phyloP scores from a whole-genome alignment of 352 stramenopile genomes.

The Phytophthora meadii region DNA sequence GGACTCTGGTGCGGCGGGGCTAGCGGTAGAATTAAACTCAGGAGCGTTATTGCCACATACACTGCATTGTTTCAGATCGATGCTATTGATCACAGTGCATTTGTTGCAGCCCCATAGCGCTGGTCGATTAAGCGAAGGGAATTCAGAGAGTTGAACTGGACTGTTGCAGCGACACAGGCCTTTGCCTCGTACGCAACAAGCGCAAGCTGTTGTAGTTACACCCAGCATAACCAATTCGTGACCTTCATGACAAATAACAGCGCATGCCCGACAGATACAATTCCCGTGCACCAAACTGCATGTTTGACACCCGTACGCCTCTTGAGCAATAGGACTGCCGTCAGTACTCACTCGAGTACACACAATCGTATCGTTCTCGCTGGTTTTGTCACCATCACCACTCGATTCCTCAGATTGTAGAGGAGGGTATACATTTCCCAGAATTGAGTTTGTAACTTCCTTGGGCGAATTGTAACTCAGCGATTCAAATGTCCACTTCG shows the following conservation, averaged over 20 bases:
- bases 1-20: constrained; percentile 33
- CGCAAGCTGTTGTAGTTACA: constrained; percentile 70
- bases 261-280: constrained; percentile 71
- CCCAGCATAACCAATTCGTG: constrained; percentile 86
- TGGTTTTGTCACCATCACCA: constrained; percentile 17
- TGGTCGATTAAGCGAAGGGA: constrained; percentile 41
- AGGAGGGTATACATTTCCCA: constrained; percentile 52
- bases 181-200: constrained; percentile 62
- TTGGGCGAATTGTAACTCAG: constrained; percentile 13
- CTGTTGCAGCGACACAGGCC: constrained; percentile 62
- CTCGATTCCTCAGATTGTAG: constrained; percentile 27
- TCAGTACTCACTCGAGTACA: constrained; percentile 81
- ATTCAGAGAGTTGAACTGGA: constrained; percentile 46
- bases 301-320: constrained; percentile 83
- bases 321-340: constrained; percentile 81
- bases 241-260: constrained; percentile 78
- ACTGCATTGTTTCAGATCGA: constrained; percentile 58
- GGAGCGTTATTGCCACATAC: constrained; percentile 62
- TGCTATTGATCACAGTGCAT: constrained; percentile 84
- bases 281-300: constrained; percentile 78
- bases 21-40: constrained; percentile 9
- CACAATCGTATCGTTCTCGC: constrained; percentile 36
- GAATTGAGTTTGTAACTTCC: constrained; percentile 27
- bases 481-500: constrained; percentile 49
- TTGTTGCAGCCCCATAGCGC: constrained; percentile 80